These are phyloP conservation scores for Daldinia concentrica DNA, from an alignment of 495 filamentous ascomycete genomes.

Conservation along the genomic window DNA sequence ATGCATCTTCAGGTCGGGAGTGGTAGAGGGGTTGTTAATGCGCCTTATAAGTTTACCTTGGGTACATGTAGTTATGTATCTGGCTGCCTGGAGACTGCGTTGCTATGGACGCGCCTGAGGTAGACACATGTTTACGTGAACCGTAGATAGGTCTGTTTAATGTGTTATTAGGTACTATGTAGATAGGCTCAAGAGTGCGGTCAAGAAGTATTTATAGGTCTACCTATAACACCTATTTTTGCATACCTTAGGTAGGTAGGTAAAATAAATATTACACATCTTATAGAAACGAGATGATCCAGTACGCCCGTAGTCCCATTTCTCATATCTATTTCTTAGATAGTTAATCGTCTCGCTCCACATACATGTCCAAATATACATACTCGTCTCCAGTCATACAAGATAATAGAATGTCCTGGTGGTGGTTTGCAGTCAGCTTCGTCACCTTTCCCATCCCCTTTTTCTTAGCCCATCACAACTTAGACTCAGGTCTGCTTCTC, in stretches of 20 bases:
- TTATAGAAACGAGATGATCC: neutral
- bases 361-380: neutral
- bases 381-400: neutral
- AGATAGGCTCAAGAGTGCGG: neutral
- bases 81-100: neutral
- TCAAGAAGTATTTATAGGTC: neutral
- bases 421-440: neutral
- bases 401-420: neutral
- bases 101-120: neutral
- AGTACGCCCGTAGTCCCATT: neutral
- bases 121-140: neutral
- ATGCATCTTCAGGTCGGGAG: neutral
- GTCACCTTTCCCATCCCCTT: neutral
- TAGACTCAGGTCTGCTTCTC: constrained; percentile 15
- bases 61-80: neutral
- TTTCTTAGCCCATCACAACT: constrained; percentile 15
- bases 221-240: neutral
- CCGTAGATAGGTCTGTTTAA: neutral
- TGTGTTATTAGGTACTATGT: neutral
- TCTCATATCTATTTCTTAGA: neutral
- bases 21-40: neutral
- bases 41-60: neutral
- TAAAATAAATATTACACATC: neutral
- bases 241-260: no score
- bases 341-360: neutral